Evolutionary conservation across 164 flowering plant species (phyloP), one percentile per base, ranked within the genome.

Genomic region (Brasenia schreberi): DNA sequence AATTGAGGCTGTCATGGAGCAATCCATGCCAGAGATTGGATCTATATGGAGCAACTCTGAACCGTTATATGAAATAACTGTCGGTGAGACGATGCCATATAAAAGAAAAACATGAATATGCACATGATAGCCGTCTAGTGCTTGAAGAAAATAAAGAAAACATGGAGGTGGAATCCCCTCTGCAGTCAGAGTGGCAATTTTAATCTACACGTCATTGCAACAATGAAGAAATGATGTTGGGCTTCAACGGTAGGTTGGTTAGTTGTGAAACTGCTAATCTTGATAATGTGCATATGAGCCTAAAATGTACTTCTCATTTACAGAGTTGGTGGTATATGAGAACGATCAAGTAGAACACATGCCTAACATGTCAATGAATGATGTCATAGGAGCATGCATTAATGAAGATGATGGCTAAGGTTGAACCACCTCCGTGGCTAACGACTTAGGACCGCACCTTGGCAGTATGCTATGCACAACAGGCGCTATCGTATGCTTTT

Each of bases 261-360:
- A 74, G 84, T 62, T 76, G 63, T 69, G 87, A 77, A n/a, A 73
- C 61, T 67, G 61, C 80, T 2, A 72, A 77, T 72, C 77, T 68
- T 49, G 92, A 85, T 43, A 82, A 83, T 66, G 79, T 85, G 82
- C 94, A 86, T 92, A 78, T 73, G 99, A 92, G 73, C 97, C 97
- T n/a, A 94, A 95, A 71, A 95, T 96, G 11, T 90, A 83, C 76
- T 95, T 92, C 76, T 84, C 98, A 62, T 80, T 85, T 60, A 76
- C 79, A 0, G 98, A 95, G 74, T 73, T 92, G 82, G 74, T 95
- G 75, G 86, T 72, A 43, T 67, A 83, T 62, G 96, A 85, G 61
- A 91, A 85, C 70, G 80, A 69, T 64, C 77, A 69, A 64, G 73
- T 70, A 27, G 81, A 74, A 18, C 61, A 62, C 52, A 76, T 67